Percentiles rank a stretch among this genome's conserved stretches.
Evolutionary conservation across 2,329 filamentous ascomycete species (phyloP).

Genomic region (Sphaerulina populicola): DNA sequence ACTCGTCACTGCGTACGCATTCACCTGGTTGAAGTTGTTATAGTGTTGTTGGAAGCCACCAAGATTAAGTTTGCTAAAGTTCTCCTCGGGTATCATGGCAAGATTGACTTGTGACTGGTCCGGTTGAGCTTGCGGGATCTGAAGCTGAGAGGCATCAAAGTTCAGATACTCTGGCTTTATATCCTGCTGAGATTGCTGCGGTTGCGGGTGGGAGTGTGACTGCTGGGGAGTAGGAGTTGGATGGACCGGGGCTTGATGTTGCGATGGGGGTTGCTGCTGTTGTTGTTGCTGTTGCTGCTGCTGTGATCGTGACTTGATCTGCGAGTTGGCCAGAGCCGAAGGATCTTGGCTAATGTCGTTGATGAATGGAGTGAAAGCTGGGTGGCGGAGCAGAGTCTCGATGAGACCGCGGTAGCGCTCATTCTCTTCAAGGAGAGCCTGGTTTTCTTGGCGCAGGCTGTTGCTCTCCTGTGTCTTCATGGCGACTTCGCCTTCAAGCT

Average conservation of each 20-base stretch:
- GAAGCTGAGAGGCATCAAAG: constrained; percentile 35
- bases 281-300: constrained; percentile 18
- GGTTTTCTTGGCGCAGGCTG: constrained; percentile 69
- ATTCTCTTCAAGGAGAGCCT: constrained; percentile 55
- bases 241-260: constrained; percentile 9
- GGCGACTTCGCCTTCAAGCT: constrained; percentile 78
- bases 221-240: constrained; percentile 13
- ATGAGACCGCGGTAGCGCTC: constrained; percentile 56
- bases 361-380: constrained; percentile 42
- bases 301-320: constrained; percentile 28
- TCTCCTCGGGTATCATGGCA: constrained; percentile 75
- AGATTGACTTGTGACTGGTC: constrained; percentile 54
- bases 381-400: constrained; percentile 56
- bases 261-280: too few species aligned
- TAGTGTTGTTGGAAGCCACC: constrained; percentile 41
- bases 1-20: constrained; percentile 30
- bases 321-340: constrained; percentile 26
- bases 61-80: constrained; percentile 64
- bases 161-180: constrained; percentile 32
- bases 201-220: constrained; percentile 26
- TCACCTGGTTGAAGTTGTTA: constrained; percentile 32
- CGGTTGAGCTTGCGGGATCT: constrained; percentile 26
- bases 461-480: constrained; percentile 58
- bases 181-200: constrained; percentile 25
- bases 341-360: constrained; percentile 38